These are phyloP conservation scores for Penicillium sp. DNA, from an alignment of 2,329 filamentous ascomycete genomes.

Conservation along the genomic window DNA sequence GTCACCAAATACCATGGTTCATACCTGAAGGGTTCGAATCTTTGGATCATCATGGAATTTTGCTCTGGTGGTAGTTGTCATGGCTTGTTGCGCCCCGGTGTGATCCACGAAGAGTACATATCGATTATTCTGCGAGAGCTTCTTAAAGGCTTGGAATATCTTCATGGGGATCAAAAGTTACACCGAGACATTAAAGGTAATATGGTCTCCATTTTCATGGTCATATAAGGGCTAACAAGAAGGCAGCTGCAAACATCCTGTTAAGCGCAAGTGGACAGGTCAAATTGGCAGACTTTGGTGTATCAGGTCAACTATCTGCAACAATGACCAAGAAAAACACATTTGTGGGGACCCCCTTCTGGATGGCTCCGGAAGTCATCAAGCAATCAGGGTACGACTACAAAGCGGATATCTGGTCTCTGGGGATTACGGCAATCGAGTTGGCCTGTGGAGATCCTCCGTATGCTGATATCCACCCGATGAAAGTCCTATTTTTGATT, in stretches of 20 bases:
- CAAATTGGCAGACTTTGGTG: conserved; percentile 95
- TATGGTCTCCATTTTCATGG: background rate
- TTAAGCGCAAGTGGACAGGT: conserved; percentile 89
- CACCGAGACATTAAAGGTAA: conserved; percentile 93
- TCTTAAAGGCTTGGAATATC: conserved; percentile 83
- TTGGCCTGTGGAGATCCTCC: conserved; percentile 89
- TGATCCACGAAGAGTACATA: conserved; percentile 92
- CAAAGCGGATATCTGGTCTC: conserved; percentile 96
- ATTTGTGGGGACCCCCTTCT: conserved; percentile 96
- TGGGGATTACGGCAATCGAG: conserved; percentile 92
- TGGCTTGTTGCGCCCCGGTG: conserved; percentile 90
- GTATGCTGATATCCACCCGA: conserved; percentile 94
- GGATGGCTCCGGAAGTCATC: conserved; percentile 99
- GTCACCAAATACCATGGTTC: conserved; percentile 98
- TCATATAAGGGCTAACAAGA: conserved; percentile 16
- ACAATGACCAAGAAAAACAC: conserved; percentile 99
- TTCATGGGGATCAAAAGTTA: conserved; percentile 93
- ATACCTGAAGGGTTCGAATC: conserved; percentile 89
- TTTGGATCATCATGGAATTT: conserved; percentile 99
- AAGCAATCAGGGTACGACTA: conserved; percentile 98
- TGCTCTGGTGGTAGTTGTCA: conserved; percentile 96
- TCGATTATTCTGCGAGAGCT: conserved; percentile 91
- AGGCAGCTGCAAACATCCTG: conserved; percentile 82
- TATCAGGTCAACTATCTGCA: conserved; percentile 91
- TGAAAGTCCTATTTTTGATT: conserved; percentile 97